phyloP scores from a whole-genome alignment of 2,329 filamentous ascomycete genomes.

The Neopestalotiopsis sp. region DNA sequence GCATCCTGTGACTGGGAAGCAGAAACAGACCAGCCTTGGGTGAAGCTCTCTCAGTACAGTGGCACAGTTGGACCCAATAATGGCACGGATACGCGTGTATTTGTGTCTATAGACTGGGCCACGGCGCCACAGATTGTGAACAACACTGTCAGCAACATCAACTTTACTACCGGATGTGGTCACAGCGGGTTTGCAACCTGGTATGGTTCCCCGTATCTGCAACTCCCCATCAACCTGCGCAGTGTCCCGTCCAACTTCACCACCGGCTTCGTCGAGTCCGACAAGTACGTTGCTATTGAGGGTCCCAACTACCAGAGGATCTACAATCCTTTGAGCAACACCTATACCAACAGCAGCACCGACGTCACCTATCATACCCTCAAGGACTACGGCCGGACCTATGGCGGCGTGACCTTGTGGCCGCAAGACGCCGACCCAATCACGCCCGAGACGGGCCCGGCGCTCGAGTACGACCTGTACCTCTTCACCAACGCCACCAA shows the following conservation, averaged over 20 bases:
- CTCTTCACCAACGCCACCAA: conserved; percentile 58
- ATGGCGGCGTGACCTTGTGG: conserved; percentile 62
- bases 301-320: conserved; percentile 57
- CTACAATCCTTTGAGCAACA: conserved; percentile 30
- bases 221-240: conserved; percentile 60
- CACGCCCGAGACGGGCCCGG: conserved; percentile 53
- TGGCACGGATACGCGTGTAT: conserved; percentile 56
- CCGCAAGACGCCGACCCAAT: conserved; percentile 58
- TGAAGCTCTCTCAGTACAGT: conserved; percentile 54
- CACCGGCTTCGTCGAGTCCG: conserved; percentile 66
- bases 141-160: conserved; percentile 55
- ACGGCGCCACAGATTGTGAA: conserved; percentile 41
- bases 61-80: conserved; percentile 56
- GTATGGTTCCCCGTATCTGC: conserved; percentile 49
- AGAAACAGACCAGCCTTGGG: conserved; percentile 52
- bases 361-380: conserved; percentile 57
- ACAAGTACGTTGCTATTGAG: conserved; percentile 61
- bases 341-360: conserved; percentile 33
- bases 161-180: conserved; percentile 47
- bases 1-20: conserved; percentile 58
- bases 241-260: conserved; percentile 56
- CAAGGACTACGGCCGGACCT: conserved; percentile 61
- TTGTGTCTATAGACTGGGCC: conserved; percentile 62
- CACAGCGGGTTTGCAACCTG: conserved; percentile 35
- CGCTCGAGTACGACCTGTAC: conserved; percentile 66